These are phyloP conservation scores for Fomitopsis schrenkii DNA, from an alignment of 1,284 basidiomycete genomes.

Conservation along the genomic window DNA sequence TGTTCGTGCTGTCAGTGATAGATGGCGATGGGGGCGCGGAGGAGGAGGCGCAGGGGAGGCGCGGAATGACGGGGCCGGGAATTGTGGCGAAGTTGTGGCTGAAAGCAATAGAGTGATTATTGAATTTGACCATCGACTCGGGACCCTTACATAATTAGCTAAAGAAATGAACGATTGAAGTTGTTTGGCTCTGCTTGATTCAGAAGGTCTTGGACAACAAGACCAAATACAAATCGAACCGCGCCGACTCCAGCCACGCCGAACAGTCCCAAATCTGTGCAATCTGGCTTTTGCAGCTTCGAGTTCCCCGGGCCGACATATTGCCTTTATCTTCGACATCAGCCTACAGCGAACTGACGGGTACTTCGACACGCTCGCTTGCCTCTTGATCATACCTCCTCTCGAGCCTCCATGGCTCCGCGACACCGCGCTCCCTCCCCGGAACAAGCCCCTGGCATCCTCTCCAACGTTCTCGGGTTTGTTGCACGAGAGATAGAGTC, in stretches of 20 bases:
- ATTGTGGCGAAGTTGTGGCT: too few species aligned
- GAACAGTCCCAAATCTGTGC: too few species aligned
- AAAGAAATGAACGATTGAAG: not conserved
- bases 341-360: too few species aligned
- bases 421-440: conserved; percentile 16
- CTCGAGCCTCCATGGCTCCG: conserved; percentile 18
- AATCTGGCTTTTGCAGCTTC: too few species aligned
- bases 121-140: too few species aligned
- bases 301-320: too few species aligned
- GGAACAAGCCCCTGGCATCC: conserved; percentile 35
- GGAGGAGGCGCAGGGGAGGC: too few species aligned
- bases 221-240: not conserved
- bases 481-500: conserved; percentile 68
- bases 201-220: not conserved
- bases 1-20: not conserved
- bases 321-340: too few species aligned
- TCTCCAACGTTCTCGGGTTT: conserved; percentile 64
- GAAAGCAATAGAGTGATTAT: not conserved
- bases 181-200: not conserved
- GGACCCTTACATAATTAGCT: not conserved
- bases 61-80: too few species aligned
- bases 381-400: conserved; percentile 2
- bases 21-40: not conserved
- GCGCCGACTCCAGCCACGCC: too few species aligned
- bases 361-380: too few species aligned